Conservation (phyloP, 129 eudicot genomes). For the Chrysanthemum makinoi region DNA sequence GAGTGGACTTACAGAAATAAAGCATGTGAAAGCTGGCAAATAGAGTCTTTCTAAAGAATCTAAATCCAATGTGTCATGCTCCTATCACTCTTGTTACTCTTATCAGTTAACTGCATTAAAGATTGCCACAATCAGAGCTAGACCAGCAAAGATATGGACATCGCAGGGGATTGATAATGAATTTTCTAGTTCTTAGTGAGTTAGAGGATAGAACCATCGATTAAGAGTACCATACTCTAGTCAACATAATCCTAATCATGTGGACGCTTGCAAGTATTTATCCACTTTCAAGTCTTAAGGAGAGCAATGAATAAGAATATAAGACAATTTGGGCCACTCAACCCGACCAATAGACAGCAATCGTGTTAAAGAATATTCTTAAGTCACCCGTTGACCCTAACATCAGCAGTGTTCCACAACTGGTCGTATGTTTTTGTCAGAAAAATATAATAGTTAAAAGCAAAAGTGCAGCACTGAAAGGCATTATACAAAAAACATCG, state of each 20-base stretch:
- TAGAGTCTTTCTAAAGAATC: constrained; percentile 41
- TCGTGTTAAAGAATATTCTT: neutral
- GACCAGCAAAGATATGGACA: constrained; percentile 29
- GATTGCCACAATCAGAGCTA: constrained; percentile 36
- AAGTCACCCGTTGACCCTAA: neutral
- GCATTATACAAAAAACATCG: constrained; percentile 10
- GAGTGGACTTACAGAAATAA: constrained; percentile 56
- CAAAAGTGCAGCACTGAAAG: constrained; percentile 8
- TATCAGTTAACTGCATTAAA: constrained; percentile 15
- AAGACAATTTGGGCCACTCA: neutral
- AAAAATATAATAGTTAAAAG: neutral
- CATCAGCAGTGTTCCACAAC: neutral
- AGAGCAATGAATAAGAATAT: constrained; percentile 7
- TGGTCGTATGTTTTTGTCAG: neutral
- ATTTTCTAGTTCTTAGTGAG: constrained; percentile 17
- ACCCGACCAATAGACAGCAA: constrained; percentile 2
- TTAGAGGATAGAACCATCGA: neutral
- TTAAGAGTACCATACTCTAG: constrained; percentile 29
- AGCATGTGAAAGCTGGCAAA: constrained; percentile 27
- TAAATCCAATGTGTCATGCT: constrained; percentile 15
- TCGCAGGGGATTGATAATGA: constrained; percentile 13
- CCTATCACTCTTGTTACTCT: constrained; percentile 35
- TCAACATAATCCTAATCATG: neutral
- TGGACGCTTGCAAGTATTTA: constrained; percentile 4
- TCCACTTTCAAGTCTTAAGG: constrained; percentile 13